Evolutionary conservation across 352 stramenopile genomes (phyloP).

Genomic region (Phytophthora podocarpi): DNA sequence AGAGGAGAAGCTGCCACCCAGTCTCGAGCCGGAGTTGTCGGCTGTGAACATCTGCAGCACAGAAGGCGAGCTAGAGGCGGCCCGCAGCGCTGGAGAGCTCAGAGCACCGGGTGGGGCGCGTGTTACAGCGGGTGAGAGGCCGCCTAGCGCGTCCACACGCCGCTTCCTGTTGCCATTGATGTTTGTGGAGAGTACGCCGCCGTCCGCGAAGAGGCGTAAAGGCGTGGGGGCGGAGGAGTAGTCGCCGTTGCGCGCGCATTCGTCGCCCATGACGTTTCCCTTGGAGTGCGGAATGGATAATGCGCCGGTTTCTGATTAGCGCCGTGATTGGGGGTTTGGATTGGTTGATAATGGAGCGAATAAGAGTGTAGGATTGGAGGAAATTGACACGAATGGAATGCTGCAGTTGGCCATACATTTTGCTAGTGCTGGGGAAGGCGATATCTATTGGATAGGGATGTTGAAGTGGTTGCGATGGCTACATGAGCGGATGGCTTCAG

Average conservation of each 20-base stretch:
- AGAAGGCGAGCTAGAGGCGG: slow-evolving; percentile 13
- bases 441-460: too few species aligned
- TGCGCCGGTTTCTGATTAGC: neutral
- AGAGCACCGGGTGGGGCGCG: slow-evolving; percentile 12
- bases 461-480: slow-evolving; percentile 19
- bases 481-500: too few species aligned
- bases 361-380: slow-evolving; percentile 5
- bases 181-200: neutral
- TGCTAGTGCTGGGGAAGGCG: neutral
- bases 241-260: slow-evolving; percentile 4
- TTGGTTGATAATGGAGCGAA: slow-evolving; percentile 11
- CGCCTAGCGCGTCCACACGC: slow-evolving; percentile 23
- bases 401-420: slow-evolving; percentile 28
- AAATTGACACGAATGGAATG: slow-evolving; percentile 6
- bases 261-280: slow-evolving; percentile 31
- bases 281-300: slow-evolving; percentile 23
- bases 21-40: neutral
- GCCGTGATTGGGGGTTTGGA: neutral
- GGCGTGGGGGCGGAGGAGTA: slow-evolving; percentile 15
- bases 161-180: slow-evolving; percentile 27
- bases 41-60: slow-evolving; percentile 35
- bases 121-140: slow-evolving; percentile 23
- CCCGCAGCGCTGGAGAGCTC: slow-evolving; percentile 7
- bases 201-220: slow-evolving; percentile 30
- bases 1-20: slow-evolving; percentile 25